phyloP scores from a whole-genome alignment of 495 filamentous ascomycete genomes.

The Daldinia vernicosa region DNA sequence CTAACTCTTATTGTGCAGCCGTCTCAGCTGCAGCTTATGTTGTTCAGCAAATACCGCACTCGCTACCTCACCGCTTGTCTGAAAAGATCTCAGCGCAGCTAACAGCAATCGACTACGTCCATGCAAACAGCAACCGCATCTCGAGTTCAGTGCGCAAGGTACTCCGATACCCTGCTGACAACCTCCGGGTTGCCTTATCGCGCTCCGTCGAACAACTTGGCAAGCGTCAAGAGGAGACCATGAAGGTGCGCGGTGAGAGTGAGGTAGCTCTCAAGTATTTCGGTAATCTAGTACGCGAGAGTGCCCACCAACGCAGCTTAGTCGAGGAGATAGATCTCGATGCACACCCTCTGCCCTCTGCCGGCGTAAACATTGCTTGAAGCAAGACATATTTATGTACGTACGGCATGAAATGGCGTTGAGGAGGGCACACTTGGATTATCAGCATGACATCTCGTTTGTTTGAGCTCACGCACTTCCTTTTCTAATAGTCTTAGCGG shows the following conservation, averaged over 20 bases:
- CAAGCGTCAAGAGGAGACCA: constrained; percentile 77
- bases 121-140: constrained; percentile 85
- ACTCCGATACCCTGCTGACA: constrained; percentile 82
- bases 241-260: constrained; percentile 76
- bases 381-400: constrained; percentile 12
- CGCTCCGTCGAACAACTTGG: constrained; percentile 84
- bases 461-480: constrained; percentile 5
- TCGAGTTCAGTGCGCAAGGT: constrained; percentile 84
- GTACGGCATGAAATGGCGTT: constrained; percentile 34
- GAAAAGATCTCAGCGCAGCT: constrained; percentile 84
- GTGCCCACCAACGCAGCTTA: constrained; percentile 71
- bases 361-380: constrained; percentile 32
- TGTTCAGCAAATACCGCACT: constrained; percentile 83
- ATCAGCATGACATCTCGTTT: constrained; percentile 30
- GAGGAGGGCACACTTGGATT: constrained; percentile 20
- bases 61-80: constrained; percentile 86
- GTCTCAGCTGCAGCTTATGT: constrained; percentile 78
- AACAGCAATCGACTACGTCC: constrained; percentile 85
- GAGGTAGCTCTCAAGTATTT: constrained; percentile 87
- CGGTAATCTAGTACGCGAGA: constrained; percentile 80
- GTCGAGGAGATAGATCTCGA: constrained; percentile 87
- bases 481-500: constrained; percentile 13
- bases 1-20: constrained; percentile 62
- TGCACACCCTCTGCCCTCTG: constrained; percentile 61
- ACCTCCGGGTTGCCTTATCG: constrained; percentile 79